phyloP scores from a whole-genome alignment of 305 asterid genomes.

The Plantago coronopus region DNA sequence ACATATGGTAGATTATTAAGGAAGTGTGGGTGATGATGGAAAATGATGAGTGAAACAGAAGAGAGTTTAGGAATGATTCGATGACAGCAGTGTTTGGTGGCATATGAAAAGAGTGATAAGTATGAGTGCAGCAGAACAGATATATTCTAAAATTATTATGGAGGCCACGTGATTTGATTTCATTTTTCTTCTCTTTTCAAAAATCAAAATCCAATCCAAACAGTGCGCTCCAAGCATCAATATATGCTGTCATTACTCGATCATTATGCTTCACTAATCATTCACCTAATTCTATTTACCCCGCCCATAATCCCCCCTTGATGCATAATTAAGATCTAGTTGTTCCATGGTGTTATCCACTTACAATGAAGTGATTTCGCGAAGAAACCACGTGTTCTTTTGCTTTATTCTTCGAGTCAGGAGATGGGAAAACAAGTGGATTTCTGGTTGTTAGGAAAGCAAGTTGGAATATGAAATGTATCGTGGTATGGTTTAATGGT shows the following conservation, averaged over 20 bases:
- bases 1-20: too few relatives aligned
- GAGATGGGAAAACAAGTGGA: too few relatives aligned
- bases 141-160: conserved; percentile 21
- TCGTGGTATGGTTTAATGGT: too few relatives aligned
- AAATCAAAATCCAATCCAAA: conserved; percentile 27
- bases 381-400: too few relatives aligned
- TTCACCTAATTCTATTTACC: neutral
- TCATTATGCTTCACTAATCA: neutral
- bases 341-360: too few relatives aligned
- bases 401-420: too few relatives aligned
- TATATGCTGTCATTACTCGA: conserved; percentile 39
- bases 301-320: too few relatives aligned
- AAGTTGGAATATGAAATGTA: too few relatives aligned
- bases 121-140: conserved; percentile 6
- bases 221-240: conserved; percentile 45
- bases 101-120: neutral
- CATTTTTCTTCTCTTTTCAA: conserved; percentile 25
- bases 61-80: conserved; percentile 24
- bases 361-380: too few relatives aligned
- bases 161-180: conserved; percentile 46
- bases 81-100: conserved; percentile 23
- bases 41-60: conserved; percentile 25
- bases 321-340: too few relatives aligned
- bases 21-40: conserved; percentile 13
- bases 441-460: too few relatives aligned